These are phyloP conservation scores for Lenwebbia sp. DNA, from an alignment of 345 rosid species.

Conservation along the genomic window DNA sequence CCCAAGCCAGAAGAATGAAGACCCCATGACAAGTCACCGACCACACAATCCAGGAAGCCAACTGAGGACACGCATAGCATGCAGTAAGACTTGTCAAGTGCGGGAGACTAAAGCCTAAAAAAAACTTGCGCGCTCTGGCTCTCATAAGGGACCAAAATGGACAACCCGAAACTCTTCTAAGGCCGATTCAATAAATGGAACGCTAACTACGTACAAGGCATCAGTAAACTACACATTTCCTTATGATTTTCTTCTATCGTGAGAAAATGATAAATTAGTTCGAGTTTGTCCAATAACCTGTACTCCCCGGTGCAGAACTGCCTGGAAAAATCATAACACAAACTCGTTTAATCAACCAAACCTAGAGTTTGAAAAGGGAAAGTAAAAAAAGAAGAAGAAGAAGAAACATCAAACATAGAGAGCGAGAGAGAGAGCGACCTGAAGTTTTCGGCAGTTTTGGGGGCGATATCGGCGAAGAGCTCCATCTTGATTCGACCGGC, in stretches of 20 bases:
- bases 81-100: not conserved
- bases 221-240: not conserved
- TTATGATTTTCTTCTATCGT: not conserved
- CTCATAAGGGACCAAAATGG: not conserved
- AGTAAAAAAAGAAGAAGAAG: not conserved
- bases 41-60: not conserved
- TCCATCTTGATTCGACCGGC: constrained; percentile 98
- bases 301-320: constrained; percentile 94
- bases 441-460: constrained; percentile 93
- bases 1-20: not conserved
- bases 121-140: not conserved
- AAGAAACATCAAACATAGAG: not conserved
- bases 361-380: not conserved
- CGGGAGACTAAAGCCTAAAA: not conserved
- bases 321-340: constrained; percentile 28
- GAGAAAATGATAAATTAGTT: not conserved
- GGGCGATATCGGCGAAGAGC: constrained; percentile 88
- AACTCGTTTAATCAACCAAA: not conserved
- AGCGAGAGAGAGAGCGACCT: constrained; percentile 23
- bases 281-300: constrained; percentile 27
- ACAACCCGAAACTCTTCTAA: not conserved
- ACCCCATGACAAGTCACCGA: not conserved
- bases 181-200: fast-evolving
- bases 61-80: not conserved
- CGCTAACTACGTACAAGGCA: not conserved